Base-by-base conservation (phyloP, 176 grass and related monocot genomes). In the Ampelocalamus luodianensis region DNA sequence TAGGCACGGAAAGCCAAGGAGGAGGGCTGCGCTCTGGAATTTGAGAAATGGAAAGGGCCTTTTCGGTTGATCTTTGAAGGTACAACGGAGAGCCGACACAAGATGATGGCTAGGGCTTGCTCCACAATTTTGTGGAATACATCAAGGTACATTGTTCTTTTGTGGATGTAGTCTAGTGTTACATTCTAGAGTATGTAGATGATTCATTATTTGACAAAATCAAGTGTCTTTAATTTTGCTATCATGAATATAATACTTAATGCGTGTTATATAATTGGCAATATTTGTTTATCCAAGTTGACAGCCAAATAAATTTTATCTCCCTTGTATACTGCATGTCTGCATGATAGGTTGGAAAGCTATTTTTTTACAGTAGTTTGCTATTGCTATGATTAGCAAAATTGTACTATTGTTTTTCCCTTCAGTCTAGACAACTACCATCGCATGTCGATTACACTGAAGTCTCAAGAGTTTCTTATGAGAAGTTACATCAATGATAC, bases 41-140 rank as follows among this genome's bases (percentile, higher is more conserved):
- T 98, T 90, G 93, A 98, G 38, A 95, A 95, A 83, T 98, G 96
- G 96, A 98, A 95, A 90, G 91, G 7, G 96, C 88, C 36, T 95
- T 98, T 79, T 98, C 96, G 48, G 93, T 98, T 85, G 96, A 95
- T 83, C 91, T 91, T 91, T 87, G 96, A 98, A 90, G 95, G 95
- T 82, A 93, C 89, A 60, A 98, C 96, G 32, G 93, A 98, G 84
- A 98, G 89, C 72, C 91, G 48, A 88, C 66, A 20, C 96, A 92
- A 84, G 93, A 93, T 46, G 87, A 90, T 79, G 87, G 89, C 18
- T 89, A 95, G 42, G 90, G 91, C 34, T 90, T 93, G 49, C 93
- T 98, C 64, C 82, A 87, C 56, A 90, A 93, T 93, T 98, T 98
- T 84, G 90, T 98, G 48, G 96, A 98, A 85, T 92, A 98, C 85